A percentile compares a stretch with the other conserved stretches of the same genome.
These are phyloP conservation scores for Amylostereum areolatum DNA, from an alignment of 1,284 basidiomycete species.

Conservation along the genomic window DNA sequence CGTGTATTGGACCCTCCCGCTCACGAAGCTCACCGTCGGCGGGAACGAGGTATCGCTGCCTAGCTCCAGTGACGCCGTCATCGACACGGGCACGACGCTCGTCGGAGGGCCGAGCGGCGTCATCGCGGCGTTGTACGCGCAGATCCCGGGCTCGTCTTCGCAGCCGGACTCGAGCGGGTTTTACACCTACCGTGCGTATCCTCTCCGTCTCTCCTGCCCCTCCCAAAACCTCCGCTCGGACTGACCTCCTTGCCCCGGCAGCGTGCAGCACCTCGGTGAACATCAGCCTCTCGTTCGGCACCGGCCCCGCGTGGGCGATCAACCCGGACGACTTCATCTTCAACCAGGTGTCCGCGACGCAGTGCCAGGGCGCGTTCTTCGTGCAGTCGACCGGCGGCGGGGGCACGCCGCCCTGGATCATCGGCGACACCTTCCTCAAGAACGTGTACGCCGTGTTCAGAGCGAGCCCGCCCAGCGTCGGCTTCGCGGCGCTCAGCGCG, in stretches of 20 bases:
- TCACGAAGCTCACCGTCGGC: conserved; percentile 24
- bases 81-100: conserved; percentile 39
- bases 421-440: conserved; percentile 44
- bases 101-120: conserved; percentile 27
- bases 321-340: conserved; percentile 39
- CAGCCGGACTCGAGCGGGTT: conserved; percentile 24
- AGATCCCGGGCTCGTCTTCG: conserved; percentile 26
- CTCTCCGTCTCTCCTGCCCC: background rate
- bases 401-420: conserved; percentile 33
- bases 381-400: conserved; percentile 22
- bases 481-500: conserved; percentile 39
- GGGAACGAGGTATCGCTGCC: conserved; percentile 19
- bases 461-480: conserved; percentile 38
- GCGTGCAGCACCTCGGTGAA: conserved; percentile 18
- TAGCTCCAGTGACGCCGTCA: conserved; percentile 21
- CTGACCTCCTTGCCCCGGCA: conserved; percentile 1
- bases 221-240: background rate
- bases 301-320: conserved; percentile 36
- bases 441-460: conserved; percentile 53
- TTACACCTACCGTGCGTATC: conserved; percentile 19
- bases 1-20: conserved; percentile 22
- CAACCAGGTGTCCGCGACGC: conserved; percentile 20
- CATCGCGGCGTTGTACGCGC: conserved; percentile 30
- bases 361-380: conserved; percentile 48
- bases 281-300: conserved; percentile 36